Evolutionary conservation across 805 yeast species (phyloP), one percentile per base, ranked within the genome.

Genomic region (Hanseniaspora occidentalis): DNA sequence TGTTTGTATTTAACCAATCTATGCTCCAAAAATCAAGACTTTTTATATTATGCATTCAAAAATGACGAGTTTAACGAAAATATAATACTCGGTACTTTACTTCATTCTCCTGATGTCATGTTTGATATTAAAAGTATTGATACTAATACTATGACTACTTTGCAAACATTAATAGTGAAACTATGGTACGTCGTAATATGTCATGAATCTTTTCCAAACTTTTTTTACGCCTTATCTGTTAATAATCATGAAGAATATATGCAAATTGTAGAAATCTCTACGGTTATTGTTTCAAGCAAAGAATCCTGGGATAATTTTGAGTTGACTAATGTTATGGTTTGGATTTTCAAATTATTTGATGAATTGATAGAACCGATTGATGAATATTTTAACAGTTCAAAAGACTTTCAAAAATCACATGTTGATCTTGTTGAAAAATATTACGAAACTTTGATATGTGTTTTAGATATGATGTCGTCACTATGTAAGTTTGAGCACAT

Each of bases 221-320:
- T 37, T 26, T 35, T 41, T n/a, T 23, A 41, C 18, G 10, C 34
- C 9, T 34, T 37, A 18, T 8, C 17, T 8, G 25, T 26, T 9
- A 20, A 4, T 9, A 25, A 24, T 7, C 8, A 24, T 25, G 14
- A 16, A 10, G 16, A n/a, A 2, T 9, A 20, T 17, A 18, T 20
- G 17, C 20, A 53, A 20, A 47, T 51, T 18, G 37, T 62, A 19
- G 52, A 49, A 33, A 48, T 58, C 7, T 43, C 63, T 3, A 61
- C 62, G 37, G 43, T 60, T 1, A 49, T 62, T 2, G 53, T 58
- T 4, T 64, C 69, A 1, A 64, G 69, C 42, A 54, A 47, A 31
- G 54, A 55, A 14, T 47, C 45, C 9, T 65, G 68, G 67, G 57
- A 60, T 38, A 58, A 58, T 18, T 58, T 54, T 41, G 58, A 65